Evolutionary conservation across 192 early-diverging fungal species (phyloP).

Genomic region (Coemansia sp.): DNA sequence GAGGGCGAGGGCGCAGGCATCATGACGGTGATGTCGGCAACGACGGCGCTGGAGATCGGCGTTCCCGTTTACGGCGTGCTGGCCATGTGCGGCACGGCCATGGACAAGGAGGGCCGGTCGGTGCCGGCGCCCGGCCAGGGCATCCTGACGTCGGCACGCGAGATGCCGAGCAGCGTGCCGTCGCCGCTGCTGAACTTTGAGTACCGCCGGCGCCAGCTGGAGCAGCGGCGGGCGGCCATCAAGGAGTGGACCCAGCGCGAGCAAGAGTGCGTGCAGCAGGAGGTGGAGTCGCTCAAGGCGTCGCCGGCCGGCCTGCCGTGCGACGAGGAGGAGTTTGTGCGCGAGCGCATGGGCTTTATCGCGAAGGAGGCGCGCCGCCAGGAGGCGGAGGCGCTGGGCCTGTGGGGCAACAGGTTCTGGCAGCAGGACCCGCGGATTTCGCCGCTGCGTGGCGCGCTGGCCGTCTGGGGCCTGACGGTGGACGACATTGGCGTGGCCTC

Average conservation of each 20-base stretch:
- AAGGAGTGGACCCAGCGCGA: conserved; percentile 34
- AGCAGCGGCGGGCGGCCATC: conserved; percentile 36
- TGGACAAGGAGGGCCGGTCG: conserved; percentile 95
- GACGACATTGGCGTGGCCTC: conserved; percentile 93
- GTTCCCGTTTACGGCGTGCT: conserved; percentile 87
- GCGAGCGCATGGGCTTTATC: conserved; percentile 47
- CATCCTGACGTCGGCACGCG: conserved; percentile 87
- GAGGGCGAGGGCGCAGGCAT: conserved; percentile 90
- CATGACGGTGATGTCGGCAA: conserved; percentile 83
- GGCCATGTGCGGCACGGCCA: conserved; percentile 82
- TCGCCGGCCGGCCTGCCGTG: conserved; percentile 26
- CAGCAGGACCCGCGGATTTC: conserved; percentile 73
- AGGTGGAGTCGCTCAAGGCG: conserved; percentile 37
- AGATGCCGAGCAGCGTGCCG: conserved; percentile 32
- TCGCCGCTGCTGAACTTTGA: conserved; percentile 65
- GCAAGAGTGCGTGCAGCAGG: conserved; percentile 22
- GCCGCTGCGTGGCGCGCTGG: conserved; percentile 85
- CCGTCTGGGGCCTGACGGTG: conserved; percentile 81
- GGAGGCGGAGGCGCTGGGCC: conserved; percentile 72
- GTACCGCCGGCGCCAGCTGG: conserved; percentile 80
- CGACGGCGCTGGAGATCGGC: conserved; percentile 85
- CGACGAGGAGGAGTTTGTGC: conserved; percentile 50
- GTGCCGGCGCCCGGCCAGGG: conserved; percentile 94
- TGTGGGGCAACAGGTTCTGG: conserved; percentile 87
- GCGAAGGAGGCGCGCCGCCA: conserved; percentile 69